These are phyloP conservation scores for Starmerella davenportii DNA, from an alignment of 805 yeast species.

Conservation along the genomic window DNA sequence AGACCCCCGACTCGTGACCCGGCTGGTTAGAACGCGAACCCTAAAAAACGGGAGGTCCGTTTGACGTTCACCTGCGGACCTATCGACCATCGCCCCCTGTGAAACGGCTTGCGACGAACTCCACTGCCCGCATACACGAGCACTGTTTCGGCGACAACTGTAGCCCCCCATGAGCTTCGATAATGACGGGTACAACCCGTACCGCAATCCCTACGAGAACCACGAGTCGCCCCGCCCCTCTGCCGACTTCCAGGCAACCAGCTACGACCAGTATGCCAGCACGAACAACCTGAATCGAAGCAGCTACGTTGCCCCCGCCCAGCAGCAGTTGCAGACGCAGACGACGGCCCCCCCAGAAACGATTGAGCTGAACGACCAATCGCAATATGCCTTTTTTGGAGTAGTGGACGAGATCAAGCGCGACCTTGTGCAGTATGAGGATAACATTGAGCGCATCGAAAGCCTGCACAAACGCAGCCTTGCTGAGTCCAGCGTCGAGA, in stretches of 20 bases:
- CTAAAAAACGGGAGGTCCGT: no score
- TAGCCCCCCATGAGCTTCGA: constrained; percentile 1
- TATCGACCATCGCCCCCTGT: no score
- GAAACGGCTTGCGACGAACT: no score
- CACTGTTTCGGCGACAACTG: no score
- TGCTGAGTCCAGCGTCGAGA: constrained; percentile 55
- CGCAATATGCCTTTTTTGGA: constrained; percentile 48
- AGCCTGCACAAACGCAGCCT: constrained; percentile 51
- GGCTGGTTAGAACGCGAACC: no score
- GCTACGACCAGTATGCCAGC: constrained; percentile 11
- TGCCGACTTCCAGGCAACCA: constrained; percentile 11
- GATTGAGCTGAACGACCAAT: constrained; percentile 15
- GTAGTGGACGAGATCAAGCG: constrained; percentile 51
- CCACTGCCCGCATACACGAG: no score
- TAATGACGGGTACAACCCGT: constrained; percentile 11
- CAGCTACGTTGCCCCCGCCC: constrained; percentile 1
- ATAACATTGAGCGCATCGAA: constrained; percentile 50
- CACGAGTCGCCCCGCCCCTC: constrained; percentile 1
- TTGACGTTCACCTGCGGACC: no score
- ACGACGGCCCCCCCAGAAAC: constrained; percentile 2
- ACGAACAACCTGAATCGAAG: not conserved
- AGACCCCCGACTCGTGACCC: no score
- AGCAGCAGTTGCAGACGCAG: constrained; percentile 5
- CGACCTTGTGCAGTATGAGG: constrained; percentile 52
- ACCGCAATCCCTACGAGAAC: constrained; percentile 7